Base-by-base conservation (phyloP, 257 asterid genomes). In the Nyctanthes arbortristis region DNA sequence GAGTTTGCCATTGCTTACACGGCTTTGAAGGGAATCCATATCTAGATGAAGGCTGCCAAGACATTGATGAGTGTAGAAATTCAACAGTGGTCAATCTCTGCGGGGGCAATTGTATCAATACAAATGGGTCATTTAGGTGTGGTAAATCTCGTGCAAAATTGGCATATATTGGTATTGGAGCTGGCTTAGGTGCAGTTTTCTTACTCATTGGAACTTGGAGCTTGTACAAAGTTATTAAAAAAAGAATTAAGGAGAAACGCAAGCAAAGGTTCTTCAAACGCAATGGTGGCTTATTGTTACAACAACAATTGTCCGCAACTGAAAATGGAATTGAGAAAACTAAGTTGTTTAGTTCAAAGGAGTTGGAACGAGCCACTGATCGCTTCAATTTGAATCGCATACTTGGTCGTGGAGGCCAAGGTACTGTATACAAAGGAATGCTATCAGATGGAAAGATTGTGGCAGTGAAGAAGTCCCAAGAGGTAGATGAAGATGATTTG, bases 1-100 rank as follows among this genome's bases (percentile, higher is more conserved):
- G 1, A 11, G 58, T 33, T 2, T 80, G 81, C 35, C 7, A 1
- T 32, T 80, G 84, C 61, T 0, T 0, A 0, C 0, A 0, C 0
- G 81, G 85, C 10, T 81, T 8, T 25, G 74, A 71, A 55, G 83
- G 85, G 22, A 81, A 81, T 20, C 79, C 83, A 6, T 81, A 81
- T 57, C 18, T 81, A 37, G 22, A 12, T 5, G 74, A n/a, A 8
- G 80, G 81, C 43, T 77, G 85, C 69, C 24, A 4, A 16, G 82
- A 77, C 24, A 68, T 77, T 31, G 56, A 81, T 73, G 22, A 77
- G 71, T 0, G 58, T 66, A 0, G 6, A 52, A 0, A 22, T 73
- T 45, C 13, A 69, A 59, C 58, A 55, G 16, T 4, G 31, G n/a
- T n/a, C n/a, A 40, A 58, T 58, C 0, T 0, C 29, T 61, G 45